These are phyloP conservation scores for Neodidymelliopsis sp. DNA, from an alignment of 2,329 filamentous ascomycete genomes.

Conservation along the genomic window DNA sequence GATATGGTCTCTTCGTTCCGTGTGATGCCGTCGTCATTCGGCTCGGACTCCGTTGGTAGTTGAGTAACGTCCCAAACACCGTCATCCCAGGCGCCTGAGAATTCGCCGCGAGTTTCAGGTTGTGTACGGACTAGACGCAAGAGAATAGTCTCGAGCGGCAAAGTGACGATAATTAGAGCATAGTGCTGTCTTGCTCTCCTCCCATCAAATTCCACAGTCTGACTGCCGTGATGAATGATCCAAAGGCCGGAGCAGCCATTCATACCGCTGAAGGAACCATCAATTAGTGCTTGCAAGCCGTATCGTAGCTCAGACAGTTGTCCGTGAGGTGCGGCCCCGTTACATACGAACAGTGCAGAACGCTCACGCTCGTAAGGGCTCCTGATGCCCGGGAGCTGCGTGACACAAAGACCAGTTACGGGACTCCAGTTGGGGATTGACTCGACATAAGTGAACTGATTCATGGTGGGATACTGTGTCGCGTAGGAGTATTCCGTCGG, in stretches of 20 bases:
- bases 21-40: conserved; percentile 32
- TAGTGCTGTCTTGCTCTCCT: conserved; percentile 37
- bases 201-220: conserved; percentile 38
- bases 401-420: conserved; percentile 56
- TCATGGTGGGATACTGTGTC: conserved; percentile 60
- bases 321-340: conserved; percentile 54
- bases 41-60: conserved; percentile 30
- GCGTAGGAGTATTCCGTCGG: conserved; percentile 56
- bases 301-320: conserved; percentile 53
- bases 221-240: conserved; percentile 43
- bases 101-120: conserved; percentile 25
- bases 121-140: conserved; percentile 37
- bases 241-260: conserved; percentile 49
- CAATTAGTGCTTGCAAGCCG: conserved; percentile 51
- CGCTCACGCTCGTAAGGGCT: conserved; percentile 31
- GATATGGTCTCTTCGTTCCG: conserved; percentile 43
- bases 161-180: conserved; percentile 48
- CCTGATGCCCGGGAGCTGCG: conserved; percentile 33
- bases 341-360: conserved; percentile 49
- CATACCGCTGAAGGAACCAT: conserved; percentile 39
- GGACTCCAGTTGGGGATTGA: conserved; percentile 69
- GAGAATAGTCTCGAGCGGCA: conserved; percentile 41
- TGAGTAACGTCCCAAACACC: conserved; percentile 37
- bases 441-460: conserved; percentile 59
- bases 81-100: conserved; percentile 34